A percentile compares a stretch with the other conserved stretches of the same genome.
Evolutionary conservation across 352 stramenopile genomes (phyloP).

Genomic region (Phytophthora pini): DNA sequence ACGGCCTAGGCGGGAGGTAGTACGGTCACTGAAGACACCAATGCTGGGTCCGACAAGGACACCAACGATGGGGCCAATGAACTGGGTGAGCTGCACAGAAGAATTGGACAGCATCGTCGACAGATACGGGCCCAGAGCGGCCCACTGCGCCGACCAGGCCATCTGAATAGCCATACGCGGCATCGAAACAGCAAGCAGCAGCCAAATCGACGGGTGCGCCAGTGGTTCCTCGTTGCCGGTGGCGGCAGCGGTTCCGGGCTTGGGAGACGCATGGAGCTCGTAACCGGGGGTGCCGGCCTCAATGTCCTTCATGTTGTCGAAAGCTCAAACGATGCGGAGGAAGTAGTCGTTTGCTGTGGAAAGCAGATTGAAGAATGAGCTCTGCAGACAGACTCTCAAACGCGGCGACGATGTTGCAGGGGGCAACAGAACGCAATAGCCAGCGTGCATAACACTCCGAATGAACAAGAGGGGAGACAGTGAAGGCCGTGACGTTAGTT

Average conservation of each 20-base stretch:
- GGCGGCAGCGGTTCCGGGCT: slow-evolving; percentile 18
- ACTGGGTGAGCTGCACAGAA: slow-evolving; percentile 40
- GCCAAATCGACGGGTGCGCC: slow-evolving; percentile 33
- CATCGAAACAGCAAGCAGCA: slow-evolving; percentile 33
- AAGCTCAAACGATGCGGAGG: slow-evolving; percentile 6
- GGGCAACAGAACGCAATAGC: slow-evolving; percentile 16
- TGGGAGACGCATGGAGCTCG: slow-evolving; percentile 31
- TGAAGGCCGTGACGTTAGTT: slow-evolving; percentile 17
- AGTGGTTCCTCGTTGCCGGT: slow-evolving; percentile 29
- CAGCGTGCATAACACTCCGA: slow-evolving; percentile 22
- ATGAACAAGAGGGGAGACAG: slow-evolving; percentile 24
- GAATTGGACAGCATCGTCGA: slow-evolving; percentile 48
- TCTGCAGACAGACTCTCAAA: slow-evolving; percentile 15
- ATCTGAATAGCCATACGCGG: slow-evolving; percentile 42
- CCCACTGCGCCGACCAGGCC: slow-evolving; percentile 39
- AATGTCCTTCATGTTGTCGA: slow-evolving; percentile 32
- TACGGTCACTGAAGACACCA: slow-evolving; percentile 41
- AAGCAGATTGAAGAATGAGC: slow-evolving; percentile 39
- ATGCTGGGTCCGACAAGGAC: slow-evolving; percentile 33
- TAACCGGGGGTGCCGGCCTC: slow-evolving; percentile 33
- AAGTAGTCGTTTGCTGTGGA: slow-evolving; percentile 17
- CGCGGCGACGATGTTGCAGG: slow-evolving; percentile 11
- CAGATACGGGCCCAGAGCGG: slow-evolving; percentile 51
- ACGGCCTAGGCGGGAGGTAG: slow-evolving; percentile 47
- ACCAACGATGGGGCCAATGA: slow-evolving; percentile 35